A percentile compares a stretch with the other conserved stretches of the same genome.
Evolutionary conservation across 352 stramenopile genomes (phyloP).

Genomic region (Globisporangium iwayamae): DNA sequence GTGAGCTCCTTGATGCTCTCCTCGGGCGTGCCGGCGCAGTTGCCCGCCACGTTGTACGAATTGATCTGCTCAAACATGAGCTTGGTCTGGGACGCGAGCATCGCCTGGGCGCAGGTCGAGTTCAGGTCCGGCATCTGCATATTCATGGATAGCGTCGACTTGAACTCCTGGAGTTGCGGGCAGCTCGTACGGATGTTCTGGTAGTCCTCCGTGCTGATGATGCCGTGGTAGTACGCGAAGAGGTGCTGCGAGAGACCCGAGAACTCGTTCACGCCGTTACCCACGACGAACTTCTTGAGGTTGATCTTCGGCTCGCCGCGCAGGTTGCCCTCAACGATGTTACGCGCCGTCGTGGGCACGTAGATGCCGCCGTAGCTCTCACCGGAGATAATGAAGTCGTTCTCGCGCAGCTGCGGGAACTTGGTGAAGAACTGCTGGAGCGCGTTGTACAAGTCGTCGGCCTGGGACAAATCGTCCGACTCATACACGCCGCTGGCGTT

Average conservation of each 20-base stretch:
- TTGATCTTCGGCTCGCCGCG: slow-evolving; percentile 27
- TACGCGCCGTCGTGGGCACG: slow-evolving; percentile 47
- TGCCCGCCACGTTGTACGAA: slow-evolving; percentile 61
- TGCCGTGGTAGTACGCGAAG: slow-evolving; percentile 51
- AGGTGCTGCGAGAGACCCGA: slow-evolving; percentile 18
- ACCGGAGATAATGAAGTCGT: slow-evolving; percentile 59
- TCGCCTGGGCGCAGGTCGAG: slow-evolving; percentile 13
- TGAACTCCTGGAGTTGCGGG: slow-evolving; percentile 21
- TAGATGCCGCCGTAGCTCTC: slow-evolving; percentile 73
- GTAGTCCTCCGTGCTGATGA: slow-evolving; percentile 43
- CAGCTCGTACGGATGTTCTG: slow-evolving; percentile 24
- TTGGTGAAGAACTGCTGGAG: slow-evolving; percentile 59
- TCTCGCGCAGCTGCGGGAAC: slow-evolving; percentile 39
- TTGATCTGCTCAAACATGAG: slow-evolving; percentile 56
- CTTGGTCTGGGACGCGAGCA: slow-evolving; percentile 15
- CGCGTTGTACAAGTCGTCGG: slow-evolving; percentile 68
- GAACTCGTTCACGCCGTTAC: slow-evolving; percentile 60
- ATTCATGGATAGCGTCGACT: slow-evolving; percentile 14
- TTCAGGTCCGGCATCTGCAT: slow-evolving; percentile 2
- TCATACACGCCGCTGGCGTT: slow-evolving; percentile 35
- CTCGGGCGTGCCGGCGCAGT: slow-evolving; percentile 41
- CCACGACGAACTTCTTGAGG: slow-evolving; percentile 61
- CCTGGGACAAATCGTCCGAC: slow-evolving; percentile 41
- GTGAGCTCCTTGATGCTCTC: slow-evolving; percentile 37
- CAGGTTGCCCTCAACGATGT: slow-evolving; percentile 46